phyloP scores from a whole-genome alignment of 345 rosid species.

The Populus simonii region DNA sequence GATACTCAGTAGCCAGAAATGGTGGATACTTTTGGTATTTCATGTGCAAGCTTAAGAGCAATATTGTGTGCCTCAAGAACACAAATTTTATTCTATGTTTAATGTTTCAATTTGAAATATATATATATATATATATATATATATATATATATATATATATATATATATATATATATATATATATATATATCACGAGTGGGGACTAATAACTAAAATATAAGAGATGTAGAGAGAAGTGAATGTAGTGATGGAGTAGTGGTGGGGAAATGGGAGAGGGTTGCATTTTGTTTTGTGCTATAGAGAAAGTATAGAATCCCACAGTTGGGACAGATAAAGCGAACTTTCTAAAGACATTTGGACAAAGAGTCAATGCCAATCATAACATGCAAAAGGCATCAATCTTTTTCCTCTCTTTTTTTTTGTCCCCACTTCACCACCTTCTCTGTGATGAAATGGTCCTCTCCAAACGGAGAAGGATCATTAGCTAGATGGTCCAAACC shows the following conservation, averaged over 20 bases:
- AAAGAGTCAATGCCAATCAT: conserved; percentile 64
- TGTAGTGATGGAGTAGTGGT: neutral
- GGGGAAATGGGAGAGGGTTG: neutral
- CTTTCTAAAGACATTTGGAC: conserved; percentile 53
- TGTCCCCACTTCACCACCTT: conserved; percentile 31
- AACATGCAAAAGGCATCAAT: conserved; percentile 36
- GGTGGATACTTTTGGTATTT: neutral
- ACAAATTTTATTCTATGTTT: neutral
- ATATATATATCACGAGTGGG: neutral
- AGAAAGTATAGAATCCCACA: conserved; percentile 25
- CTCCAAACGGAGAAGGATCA: neutral
- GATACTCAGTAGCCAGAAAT: neutral
- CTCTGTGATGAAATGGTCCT: neutral
- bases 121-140: neutral
- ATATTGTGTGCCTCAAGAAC: neutral
- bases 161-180: neutral
- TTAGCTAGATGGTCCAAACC: neutral
- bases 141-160: neutral
- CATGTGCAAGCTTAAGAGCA: neutral
- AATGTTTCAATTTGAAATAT: neutral
- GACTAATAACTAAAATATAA: neutral
- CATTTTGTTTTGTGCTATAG: neutral
- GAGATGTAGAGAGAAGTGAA: too few relatives aligned
- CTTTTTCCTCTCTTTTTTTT: neutral
- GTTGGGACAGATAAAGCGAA: conserved; percentile 27